Evolutionary conservation across 2,329 filamentous ascomycete species (phyloP).

Genomic region (Ophiostoma ips): DNA sequence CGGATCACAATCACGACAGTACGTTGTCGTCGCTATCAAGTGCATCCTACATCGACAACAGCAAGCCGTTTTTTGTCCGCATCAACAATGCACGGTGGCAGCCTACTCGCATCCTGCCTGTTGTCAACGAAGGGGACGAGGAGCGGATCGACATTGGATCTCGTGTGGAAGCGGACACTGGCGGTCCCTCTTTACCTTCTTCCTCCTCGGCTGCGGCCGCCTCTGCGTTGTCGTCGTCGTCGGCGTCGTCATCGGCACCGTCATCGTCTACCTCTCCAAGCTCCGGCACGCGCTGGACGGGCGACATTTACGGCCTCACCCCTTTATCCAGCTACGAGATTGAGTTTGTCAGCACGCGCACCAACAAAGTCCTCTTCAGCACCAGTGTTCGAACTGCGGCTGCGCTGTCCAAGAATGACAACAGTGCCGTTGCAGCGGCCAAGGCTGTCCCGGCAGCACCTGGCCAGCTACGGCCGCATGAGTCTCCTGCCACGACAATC

Average conservation of each 20-base stretch:
- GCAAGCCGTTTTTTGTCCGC: constrained; percentile 65
- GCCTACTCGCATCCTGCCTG: constrained; percentile 53
- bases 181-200: neutral
- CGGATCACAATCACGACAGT: constrained; percentile 17
- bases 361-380: constrained; percentile 53
- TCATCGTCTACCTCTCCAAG: constrained; percentile 13
- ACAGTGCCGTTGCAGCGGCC: constrained; percentile 23
- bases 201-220: neutral
- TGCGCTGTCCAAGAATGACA: constrained; percentile 27
- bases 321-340: constrained; percentile 65
- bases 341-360: constrained; percentile 59
- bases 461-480: constrained; percentile 49
- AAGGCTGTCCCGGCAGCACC: constrained; percentile 6
- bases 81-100: constrained; percentile 73
- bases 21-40: constrained; percentile 7
- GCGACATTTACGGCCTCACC: constrained; percentile 54
- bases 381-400: constrained; percentile 55
- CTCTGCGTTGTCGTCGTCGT: neutral
- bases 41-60: constrained; percentile 44
- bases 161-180: neutral
- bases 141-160: constrained; percentile 5
- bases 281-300: constrained; percentile 47
- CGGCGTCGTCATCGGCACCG: neutral
- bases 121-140: constrained; percentile 17
- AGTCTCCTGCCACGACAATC: constrained; percentile 64